Percentiles rank a stretch among this genome's conserved stretches.
Conservation (phyloP, 2,329 filamentous ascomycete genomes). For the Dothideomycetes sp. region DNA sequence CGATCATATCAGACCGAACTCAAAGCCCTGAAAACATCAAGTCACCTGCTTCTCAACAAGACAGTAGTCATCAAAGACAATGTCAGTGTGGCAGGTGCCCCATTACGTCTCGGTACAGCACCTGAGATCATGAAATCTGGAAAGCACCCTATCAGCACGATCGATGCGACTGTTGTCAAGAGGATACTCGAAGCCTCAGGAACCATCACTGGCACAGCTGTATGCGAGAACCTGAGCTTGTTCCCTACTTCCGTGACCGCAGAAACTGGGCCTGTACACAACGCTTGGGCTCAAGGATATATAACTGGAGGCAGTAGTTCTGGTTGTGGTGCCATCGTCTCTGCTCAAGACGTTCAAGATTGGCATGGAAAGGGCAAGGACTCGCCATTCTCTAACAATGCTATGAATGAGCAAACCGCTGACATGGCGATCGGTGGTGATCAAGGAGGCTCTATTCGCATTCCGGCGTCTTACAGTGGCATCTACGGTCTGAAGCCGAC, state of each 20-base stretch:
- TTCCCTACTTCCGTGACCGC: constrained; percentile 35
- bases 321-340: constrained; percentile 28
- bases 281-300: constrained; percentile 28
- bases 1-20: constrained; percentile 19
- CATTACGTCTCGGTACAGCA: constrained; percentile 36
- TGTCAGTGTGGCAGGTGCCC: constrained; percentile 37
- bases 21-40: constrained; percentile 20
- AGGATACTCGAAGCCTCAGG: constrained; percentile 36
- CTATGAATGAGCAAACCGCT: constrained; percentile 19
- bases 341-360: constrained; percentile 22
- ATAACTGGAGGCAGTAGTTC: constrained; percentile 29
- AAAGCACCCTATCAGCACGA: constrained; percentile 27
- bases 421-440: constrained; percentile 31
- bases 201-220: constrained; percentile 35
- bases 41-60: constrained; percentile 20
- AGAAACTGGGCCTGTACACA: constrained; percentile 38
- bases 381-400: constrained; percentile 3
- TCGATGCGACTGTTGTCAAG: constrained; percentile 38
- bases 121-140: constrained; percentile 31
- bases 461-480: constrained; percentile 20
- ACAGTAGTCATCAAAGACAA: constrained; percentile 41
- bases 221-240: constrained; percentile 41
- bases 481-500: constrained; percentile 33
- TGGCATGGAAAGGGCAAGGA: constrained; percentile 16
- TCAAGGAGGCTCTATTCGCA: constrained; percentile 21